Conservation (phyloP, 352 stramenopile genomes). For the Elongisporangium prolatum region DNA sequence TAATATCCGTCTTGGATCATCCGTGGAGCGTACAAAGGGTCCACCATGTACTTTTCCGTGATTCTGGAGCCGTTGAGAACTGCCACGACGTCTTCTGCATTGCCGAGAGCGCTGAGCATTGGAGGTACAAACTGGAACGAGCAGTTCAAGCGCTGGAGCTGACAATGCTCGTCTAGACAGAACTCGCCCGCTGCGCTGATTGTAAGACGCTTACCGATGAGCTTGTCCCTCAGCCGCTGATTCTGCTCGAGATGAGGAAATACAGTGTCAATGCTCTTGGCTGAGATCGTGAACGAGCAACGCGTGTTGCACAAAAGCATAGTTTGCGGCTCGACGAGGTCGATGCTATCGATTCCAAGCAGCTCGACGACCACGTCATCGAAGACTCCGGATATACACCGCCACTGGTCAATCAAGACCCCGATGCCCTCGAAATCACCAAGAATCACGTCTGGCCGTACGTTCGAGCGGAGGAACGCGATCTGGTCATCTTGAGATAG, state of each 20-base stretch:
- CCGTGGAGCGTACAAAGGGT: background rate
- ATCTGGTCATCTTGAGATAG: constrained; percentile 16
- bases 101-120: background rate
- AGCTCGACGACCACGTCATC: constrained; percentile 30
- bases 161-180: background rate
- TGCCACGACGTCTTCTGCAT: background rate
- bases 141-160: background rate
- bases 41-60: background rate
- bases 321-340: background rate
- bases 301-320: background rate
- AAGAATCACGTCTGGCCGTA: constrained; percentile 29
- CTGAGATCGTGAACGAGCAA: background rate
- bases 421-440: constrained; percentile 21
- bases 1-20: too few relatives aligned
- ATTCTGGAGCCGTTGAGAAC: background rate
- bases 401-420: constrained; percentile 30
- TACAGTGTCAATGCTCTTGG: background rate
- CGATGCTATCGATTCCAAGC: constrained; percentile 16
- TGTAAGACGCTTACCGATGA: background rate
- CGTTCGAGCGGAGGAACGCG: constrained; percentile 32
- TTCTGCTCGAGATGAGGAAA: background rate
- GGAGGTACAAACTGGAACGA: background rate
- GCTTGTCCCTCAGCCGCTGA: background rate
- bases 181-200: background rate
- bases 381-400: constrained; percentile 25